Base-by-base conservation (phyloP, 2,329 filamentous ascomycete genomes). In the Thermomyces lanuginosus region DNA sequence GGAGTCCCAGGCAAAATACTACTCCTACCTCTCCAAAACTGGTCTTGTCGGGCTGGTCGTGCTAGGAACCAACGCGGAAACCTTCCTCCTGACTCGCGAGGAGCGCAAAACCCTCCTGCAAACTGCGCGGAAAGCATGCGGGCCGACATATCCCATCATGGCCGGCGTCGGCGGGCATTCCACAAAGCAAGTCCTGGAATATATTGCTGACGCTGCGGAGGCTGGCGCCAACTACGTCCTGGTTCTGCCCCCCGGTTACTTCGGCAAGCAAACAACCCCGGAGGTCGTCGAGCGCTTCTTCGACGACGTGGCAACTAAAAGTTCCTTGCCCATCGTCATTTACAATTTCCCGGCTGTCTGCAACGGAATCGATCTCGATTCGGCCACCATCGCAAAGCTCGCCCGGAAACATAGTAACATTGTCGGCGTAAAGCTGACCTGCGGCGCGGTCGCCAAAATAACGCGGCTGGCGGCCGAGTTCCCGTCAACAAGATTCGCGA, bases 101-200 rank as follows among this genome's bases (percentile, higher is more conserved):
- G 65, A 69, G 46, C 54, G 65, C 26, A 52, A 50, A 30, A 39
- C 47, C 14, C 48, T 61, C 8, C 68, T 69, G 28, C 49, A 62
- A 8, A 53, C 66, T 24, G 65, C 44, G 59, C 21, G 24, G 27
- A 25, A 31, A 29, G 2, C 18, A 25, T 4, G 20, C 11, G 6
- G n/a, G 21, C 3, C 3, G 22, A 3, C 24, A 20, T 22, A 30
- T 16, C 23, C 28, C 12, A 52, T 82, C 36, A 74, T 82, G 32
- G 76, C 77, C 20, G 76, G 77, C 21, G 79, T 74, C 42, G 73
- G 73, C 29, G 63, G 66, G 27, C 73, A 78, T 44, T 76, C 72
- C 28, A 75, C 69, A 6, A 61, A 70, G 31, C 75, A 81, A 52
- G 69, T 69, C 8, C 61, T 80, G 30, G 59, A 69, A 35, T 63